Percentiles rank a stretch among this genome's conserved stretches.
Evolutionary conservation across 2,329 filamentous ascomycete species (phyloP).

Genomic region (Zasmidium angulare): DNA sequence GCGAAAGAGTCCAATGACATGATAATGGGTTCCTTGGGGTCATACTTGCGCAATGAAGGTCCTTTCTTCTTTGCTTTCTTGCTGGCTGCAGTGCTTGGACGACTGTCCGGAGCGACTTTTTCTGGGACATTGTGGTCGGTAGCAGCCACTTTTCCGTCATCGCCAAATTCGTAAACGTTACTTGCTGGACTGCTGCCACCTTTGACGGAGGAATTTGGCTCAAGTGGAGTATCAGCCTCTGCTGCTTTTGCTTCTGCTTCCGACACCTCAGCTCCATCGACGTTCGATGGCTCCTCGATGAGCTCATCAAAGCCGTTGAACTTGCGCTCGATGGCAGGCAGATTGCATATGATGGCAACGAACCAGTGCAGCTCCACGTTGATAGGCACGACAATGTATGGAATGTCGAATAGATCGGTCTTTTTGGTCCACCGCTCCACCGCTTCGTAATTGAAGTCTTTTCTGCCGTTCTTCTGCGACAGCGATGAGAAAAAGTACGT

Average conservation of each 20-base stretch:
- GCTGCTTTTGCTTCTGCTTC: neutral
- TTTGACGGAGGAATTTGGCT: neutral
- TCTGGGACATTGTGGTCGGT: neutral
- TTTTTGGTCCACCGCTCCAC: conserved; percentile 87
- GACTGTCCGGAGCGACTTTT: neutral
- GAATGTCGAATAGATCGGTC: conserved; percentile 73
- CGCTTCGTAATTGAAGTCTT: conserved; percentile 74
- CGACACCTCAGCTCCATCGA: neutral
- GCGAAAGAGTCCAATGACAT: conserved; percentile 86
- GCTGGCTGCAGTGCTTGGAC: conserved; percentile 5
- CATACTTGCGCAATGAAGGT: conserved; percentile 30
- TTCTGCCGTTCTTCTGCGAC: conserved; percentile 53
- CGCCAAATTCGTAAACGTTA: conserved; percentile 11
- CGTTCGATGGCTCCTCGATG: neutral
- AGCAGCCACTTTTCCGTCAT: conserved; percentile 13
- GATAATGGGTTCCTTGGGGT: conserved; percentile 59
- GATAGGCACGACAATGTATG: conserved; percentile 89
- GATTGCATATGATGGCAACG: conserved; percentile 90
- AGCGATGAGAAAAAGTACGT: conserved; percentile 87
- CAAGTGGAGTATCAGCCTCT: neutral
- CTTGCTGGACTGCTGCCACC: neutral
- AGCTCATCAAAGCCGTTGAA: conserved; percentile 12
- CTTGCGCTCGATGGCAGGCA: conserved; percentile 51
- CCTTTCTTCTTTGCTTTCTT: conserved; percentile 20
- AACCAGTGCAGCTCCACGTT: conserved; percentile 90